Percentiles rank a stretch among this genome's conserved stretches.
Evolutionary conservation across 2,329 filamentous ascomycete genomes (phyloP).

Genomic region (Botrytis tulipae): DNA sequence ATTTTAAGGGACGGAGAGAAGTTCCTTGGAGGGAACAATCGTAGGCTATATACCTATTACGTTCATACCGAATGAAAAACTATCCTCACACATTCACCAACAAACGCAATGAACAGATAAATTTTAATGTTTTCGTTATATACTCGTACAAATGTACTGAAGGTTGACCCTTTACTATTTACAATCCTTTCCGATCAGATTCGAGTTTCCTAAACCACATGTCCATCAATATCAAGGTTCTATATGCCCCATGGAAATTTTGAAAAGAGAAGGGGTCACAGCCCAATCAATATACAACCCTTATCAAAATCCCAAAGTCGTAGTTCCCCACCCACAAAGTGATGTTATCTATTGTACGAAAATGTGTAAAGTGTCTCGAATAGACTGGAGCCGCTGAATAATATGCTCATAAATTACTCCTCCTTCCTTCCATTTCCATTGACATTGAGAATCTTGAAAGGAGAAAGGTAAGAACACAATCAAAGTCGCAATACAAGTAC

Average conservation of each 20-base stretch:
- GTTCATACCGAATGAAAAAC: background rate
- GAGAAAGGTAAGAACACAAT: background rate
- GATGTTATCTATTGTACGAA: background rate
- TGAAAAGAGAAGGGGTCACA: slow-evolving; percentile 14
- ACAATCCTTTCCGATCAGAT: slow-evolving; percentile 3
- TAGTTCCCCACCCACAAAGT: slow-evolving; percentile 13
- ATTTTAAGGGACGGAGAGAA: background rate
- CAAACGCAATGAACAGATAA: background rate
- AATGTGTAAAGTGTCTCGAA: background rate
- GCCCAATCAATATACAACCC: slow-evolving; percentile 8
- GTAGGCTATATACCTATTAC: background rate
- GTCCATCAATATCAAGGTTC: slow-evolving; percentile 4
- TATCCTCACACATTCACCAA: background rate
- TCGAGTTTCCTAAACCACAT: background rate
- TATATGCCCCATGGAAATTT: slow-evolving; percentile 4
- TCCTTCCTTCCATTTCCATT: background rate
- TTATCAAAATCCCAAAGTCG: slow-evolving; percentile 10
- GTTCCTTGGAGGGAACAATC: background rate
- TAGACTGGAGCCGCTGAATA: background rate
- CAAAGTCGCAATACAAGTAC: background rate
- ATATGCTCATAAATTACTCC: background rate
- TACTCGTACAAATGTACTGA: background rate
- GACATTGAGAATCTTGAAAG: background rate
- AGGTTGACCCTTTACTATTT: background rate
- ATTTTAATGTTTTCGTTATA: background rate